These are phyloP conservation scores for Amyloporia xantha DNA, from an alignment of 768 basidiomycete species.

Conservation along the genomic window DNA sequence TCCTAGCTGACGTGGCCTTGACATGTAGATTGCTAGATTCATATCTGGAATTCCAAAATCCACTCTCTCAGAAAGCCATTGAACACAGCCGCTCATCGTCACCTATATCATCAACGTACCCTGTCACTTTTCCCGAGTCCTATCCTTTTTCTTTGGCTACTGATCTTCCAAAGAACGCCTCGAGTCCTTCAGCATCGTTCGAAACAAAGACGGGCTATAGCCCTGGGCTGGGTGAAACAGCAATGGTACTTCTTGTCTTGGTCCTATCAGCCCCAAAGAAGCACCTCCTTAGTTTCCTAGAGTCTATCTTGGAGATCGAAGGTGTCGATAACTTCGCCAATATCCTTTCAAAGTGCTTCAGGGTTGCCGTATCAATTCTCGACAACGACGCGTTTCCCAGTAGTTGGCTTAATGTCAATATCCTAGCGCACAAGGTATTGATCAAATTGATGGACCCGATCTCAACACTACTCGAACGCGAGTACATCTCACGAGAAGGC, in stretches of 20 bases:
- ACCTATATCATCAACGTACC: constrained; percentile 50
- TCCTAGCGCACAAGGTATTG: constrained; percentile 81
- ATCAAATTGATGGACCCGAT: constrained; percentile 86
- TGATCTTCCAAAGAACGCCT: constrained; percentile 51
- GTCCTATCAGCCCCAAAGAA: constrained; percentile 74
- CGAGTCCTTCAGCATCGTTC: constrained; percentile 30
- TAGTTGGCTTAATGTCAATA: constrained; percentile 88
- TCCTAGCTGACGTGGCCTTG: constrained; percentile 4
- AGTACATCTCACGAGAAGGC: constrained; percentile 73
- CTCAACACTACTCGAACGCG: constrained; percentile 64
- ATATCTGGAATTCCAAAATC: constrained; percentile 74
- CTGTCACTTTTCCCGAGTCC: constrained; percentile 87
- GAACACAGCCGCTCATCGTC: constrained; percentile 56
- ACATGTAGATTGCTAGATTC: constrained; percentile 70
- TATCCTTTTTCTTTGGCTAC: constrained; percentile 86
- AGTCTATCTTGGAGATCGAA: constrained; percentile 81
- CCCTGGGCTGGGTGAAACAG: constrained; percentile 77
- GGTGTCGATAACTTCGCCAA: constrained; percentile 71
- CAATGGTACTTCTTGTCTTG: constrained; percentile 77
- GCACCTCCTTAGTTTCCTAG: constrained; percentile 71
- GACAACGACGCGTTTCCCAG: constrained; percentile 84
- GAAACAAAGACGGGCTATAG: constrained; percentile 55
- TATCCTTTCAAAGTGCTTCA: constrained; percentile 74
- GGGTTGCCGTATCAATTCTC: constrained; percentile 72
- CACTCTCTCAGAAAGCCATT: constrained; percentile 60